Conservation (phyloP, 202 grass and related monocot species). For the Alloteropsis angusta region DNA sequence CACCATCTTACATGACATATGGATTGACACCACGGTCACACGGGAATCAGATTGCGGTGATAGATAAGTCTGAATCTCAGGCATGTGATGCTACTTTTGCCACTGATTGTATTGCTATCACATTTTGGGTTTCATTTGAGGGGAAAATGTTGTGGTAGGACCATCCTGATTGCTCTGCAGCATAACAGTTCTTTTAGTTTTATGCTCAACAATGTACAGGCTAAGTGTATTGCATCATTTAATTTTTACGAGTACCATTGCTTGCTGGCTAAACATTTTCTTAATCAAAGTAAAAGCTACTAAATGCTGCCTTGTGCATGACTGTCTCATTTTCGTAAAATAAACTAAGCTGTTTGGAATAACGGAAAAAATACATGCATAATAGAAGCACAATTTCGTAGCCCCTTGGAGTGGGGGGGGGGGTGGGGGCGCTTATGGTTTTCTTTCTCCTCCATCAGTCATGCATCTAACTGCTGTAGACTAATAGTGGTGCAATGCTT, state of each 20-base stretch:
- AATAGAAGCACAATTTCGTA: background rate
- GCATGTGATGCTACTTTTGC: conserved; percentile 17
- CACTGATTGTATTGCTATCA: background rate
- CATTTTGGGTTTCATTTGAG: background rate
- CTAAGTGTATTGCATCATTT: background rate
- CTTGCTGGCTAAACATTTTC: background rate
- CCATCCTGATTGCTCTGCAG: background rate
- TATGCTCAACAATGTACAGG: background rate
- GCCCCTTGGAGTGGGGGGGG: background rate
- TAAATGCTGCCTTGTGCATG: background rate
- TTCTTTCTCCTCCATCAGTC: background rate
- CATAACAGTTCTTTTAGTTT: background rate
- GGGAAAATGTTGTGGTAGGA: background rate
- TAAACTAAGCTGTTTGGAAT: background rate
- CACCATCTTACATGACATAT: conserved; percentile 39
- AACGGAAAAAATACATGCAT: background rate
- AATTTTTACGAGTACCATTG: background rate
- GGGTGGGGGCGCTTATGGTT: background rate
- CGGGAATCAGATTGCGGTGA: conserved; percentile 37
- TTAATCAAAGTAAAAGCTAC: background rate
- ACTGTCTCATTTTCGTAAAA: background rate
- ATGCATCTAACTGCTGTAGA: background rate
- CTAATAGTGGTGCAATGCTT: background rate
- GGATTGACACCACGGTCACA: conserved; percentile 22
- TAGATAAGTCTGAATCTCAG: conserved; percentile 48